Percentiles rank a stretch among this genome's conserved stretches.
Conservation (phyloP, 176 grass and related monocot genomes). For the Poa pratensis region DNA sequence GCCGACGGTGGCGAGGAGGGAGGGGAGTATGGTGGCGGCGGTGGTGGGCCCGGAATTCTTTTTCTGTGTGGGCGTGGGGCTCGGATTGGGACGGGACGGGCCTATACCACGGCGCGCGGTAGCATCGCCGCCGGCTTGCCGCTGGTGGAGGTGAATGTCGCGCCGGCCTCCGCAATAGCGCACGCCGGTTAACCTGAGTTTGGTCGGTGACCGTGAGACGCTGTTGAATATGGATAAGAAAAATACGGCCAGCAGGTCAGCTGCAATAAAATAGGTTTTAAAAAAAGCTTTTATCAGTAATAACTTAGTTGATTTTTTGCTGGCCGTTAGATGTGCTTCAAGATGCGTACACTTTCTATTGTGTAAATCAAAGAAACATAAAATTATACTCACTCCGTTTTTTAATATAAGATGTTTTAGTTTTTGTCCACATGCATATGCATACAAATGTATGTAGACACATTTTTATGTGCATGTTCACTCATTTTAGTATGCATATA, state of each 20-base stretch:
- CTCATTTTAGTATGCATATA: too few species aligned
- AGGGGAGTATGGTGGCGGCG: slow-evolving; percentile 33
- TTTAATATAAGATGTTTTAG: too few species aligned
- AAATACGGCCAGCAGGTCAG: background rate
- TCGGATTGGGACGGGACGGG: background rate
- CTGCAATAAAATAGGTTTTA: background rate
- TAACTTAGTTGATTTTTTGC: background rate
- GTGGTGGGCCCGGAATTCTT: slow-evolving; percentile 13
- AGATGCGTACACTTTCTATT: background rate
- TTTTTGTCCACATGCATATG: too few species aligned
- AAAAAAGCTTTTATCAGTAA: background rate
- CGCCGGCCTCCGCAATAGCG: background rate
- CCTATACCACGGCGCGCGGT: slow-evolving; percentile 1
- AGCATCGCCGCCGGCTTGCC: slow-evolving; percentile 14
- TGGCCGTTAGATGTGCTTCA: background rate
- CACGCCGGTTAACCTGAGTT: slow-evolving; percentile 23
- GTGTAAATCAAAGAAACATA: too few species aligned
- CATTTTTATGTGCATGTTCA: too few species aligned
- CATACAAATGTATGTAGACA: too few species aligned
- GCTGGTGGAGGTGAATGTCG: slow-evolving; percentile 1
- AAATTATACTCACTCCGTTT: too few species aligned
- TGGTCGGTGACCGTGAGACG: slow-evolving; percentile 17
- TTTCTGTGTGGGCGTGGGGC: background rate
- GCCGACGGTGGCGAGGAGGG: slow-evolving; percentile 47
- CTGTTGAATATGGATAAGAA: slow-evolving; percentile 5